Evolutionary conservation across 2,329 filamentous ascomycete genomes (phyloP), one percentile per base, ranked within the genome.

Genomic region (Hawksworthiomyces lignivorus): DNA sequence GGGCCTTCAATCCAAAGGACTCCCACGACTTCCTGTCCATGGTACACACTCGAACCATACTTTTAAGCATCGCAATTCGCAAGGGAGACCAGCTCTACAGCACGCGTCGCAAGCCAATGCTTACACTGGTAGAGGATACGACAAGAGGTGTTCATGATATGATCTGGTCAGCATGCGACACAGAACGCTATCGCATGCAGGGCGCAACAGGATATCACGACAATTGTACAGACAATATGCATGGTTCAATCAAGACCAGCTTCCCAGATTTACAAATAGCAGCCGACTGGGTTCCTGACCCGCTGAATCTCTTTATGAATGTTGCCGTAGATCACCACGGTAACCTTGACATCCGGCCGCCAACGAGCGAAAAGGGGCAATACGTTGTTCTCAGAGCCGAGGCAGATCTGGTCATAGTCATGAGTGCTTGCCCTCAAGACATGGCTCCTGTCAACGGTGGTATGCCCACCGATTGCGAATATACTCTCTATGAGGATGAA

Each of bases 281-380:
- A 12, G 54, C 53, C 20, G 56, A 58, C 28, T 58, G 57, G 54
- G 54, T 61, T 4, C 63, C 64, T 2, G 62, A 64, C 39, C 64
- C 64, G 14, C 53, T 68, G 26, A 67, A 68, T 45, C 48, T 67
- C 15, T 68, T 65, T 48, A 68, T 68, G 64, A 68, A 67, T 45
- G 56, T 67, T 4, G 53, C 59, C 15, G 56, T 64, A 21, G 53
- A 61, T 33, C 54, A 58, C 41, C 52, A 52, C 35, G 60, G 60
- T 2, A 50, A 46, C 3, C 44, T 66, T 4, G 52, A 54, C 26
- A 61, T 64, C 40, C 44, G 52, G 15, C 33, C 50, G 9, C 62
- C 64, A 0, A 56, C 54, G 4, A 61, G 59, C 41, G 47, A 59
- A 17, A 52, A 56, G 36, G 62, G 59, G 3, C 55, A 63, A 36